phyloP scores from a whole-genome alignment of 2,329 filamentous ascomycete species.

The Stagonosporopsis vannaccii region DNA sequence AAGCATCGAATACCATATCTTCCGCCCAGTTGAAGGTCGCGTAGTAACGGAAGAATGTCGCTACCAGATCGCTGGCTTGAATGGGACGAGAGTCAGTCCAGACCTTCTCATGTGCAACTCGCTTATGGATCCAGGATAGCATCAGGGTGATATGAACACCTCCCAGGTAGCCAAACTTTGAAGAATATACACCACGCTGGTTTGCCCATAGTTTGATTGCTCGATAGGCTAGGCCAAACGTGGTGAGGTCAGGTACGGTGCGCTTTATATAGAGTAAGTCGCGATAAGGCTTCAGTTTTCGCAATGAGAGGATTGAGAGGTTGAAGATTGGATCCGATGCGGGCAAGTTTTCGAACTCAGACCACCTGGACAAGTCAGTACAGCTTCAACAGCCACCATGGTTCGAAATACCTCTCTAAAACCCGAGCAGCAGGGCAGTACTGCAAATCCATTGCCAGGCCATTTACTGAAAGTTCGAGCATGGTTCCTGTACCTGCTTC shows the following conservation, averaged over 20 bases:
- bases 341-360: conserved; percentile 52
- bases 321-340: conserved; percentile 62
- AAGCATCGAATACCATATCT: conserved; percentile 65
- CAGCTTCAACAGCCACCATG: neutral
- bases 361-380: conserved; percentile 44
- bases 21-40: conserved; percentile 65
- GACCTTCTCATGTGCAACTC: conserved; percentile 29
- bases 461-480: conserved; percentile 67
- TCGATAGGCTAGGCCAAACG: conserved; percentile 66
- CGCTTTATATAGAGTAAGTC: conserved; percentile 68
- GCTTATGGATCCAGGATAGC: conserved; percentile 67
- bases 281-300: conserved; percentile 69
- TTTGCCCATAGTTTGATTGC: conserved; percentile 69
- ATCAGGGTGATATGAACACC: conserved; percentile 71
- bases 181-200: conserved; percentile 68
- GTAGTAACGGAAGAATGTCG: conserved; percentile 70
- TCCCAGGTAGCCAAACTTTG: conserved; percentile 70
- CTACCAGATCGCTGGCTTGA: conserved; percentile 61
- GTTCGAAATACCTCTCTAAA: conserved; percentile 56
- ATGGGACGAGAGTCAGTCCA: conserved; percentile 36
- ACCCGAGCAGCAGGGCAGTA: conserved; percentile 68
- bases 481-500: conserved; percentile 67
- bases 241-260: conserved; percentile 65
- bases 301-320: conserved; percentile 63
- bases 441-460: conserved; percentile 69